phyloP scores from a whole-genome alignment of 495 filamentous ascomycete genomes.

The Talaromyces nanjingensis region DNA sequence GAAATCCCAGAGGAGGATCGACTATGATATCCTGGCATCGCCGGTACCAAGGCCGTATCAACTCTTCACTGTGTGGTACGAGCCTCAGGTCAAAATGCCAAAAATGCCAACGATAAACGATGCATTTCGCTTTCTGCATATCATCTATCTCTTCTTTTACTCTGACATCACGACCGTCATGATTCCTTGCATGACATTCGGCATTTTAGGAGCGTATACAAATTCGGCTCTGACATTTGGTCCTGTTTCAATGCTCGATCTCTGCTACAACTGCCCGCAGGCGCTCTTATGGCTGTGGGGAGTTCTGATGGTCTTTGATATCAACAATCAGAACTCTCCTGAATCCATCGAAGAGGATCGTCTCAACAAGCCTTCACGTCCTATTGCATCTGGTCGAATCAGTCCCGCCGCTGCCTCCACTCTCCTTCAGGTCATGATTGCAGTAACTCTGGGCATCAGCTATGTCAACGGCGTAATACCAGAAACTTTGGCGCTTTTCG shows the following conservation, averaged over 20 bases:
- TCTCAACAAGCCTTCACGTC: constrained; percentile 18
- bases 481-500: constrained; percentile 9
- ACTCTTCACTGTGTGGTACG: background rate
- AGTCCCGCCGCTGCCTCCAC: constrained; percentile 8
- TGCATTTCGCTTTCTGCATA: background rate
- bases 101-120: background rate
- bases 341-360: constrained; percentile 15
- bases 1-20: background rate
- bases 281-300: constrained; percentile 6
- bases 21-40: background rate
- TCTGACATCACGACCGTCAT: constrained; percentile 8
- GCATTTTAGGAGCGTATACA: constrained; percentile 2
- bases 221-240: background rate
- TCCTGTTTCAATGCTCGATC: background rate
- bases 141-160: constrained; percentile 9
- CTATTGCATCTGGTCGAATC: constrained; percentile 14
- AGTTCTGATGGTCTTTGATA: constrained; percentile 14
- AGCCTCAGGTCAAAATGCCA: background rate
- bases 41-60: background rate
- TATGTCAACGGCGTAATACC: background rate
- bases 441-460: constrained; percentile 5
- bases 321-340: constrained; percentile 15
- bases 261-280: background rate
- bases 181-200: constrained; percentile 9
- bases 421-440: constrained; percentile 13